These are phyloP conservation scores for Pythium chondricola DNA, from an alignment of 352 stramenopile species.

Conservation along the genomic window DNA sequence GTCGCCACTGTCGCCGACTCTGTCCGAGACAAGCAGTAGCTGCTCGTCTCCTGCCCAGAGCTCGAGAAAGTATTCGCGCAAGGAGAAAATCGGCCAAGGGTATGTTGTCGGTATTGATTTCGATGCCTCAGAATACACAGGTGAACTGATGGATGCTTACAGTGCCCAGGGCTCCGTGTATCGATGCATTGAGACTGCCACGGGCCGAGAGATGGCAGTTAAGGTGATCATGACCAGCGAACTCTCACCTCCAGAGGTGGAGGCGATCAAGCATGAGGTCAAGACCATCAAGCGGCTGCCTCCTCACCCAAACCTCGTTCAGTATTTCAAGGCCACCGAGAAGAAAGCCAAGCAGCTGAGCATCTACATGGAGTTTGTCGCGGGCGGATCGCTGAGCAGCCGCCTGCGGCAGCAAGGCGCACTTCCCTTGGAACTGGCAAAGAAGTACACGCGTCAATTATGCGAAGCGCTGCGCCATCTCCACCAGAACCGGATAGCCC, in stretches of 20 bases:
- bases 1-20: conserved; percentile 18
- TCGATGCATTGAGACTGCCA: conserved; percentile 49
- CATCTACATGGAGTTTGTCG: conserved; percentile 88
- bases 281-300: conserved; percentile 58
- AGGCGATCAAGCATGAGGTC: conserved; percentile 58
- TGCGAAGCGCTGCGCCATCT: conserved; percentile 80
- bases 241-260: conserved; percentile 37
- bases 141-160: background rate
- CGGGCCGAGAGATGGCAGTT: conserved; percentile 45
- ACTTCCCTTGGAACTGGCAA: conserved; percentile 31
- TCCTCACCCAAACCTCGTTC: conserved; percentile 47
- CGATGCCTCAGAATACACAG: no score
- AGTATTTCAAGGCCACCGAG: conserved; percentile 55
- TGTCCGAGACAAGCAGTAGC: conserved; percentile 22
- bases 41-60: conserved; percentile 13
- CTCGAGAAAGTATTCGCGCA: conserved; percentile 38
- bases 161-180: conserved; percentile 68
- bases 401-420: conserved; percentile 44
- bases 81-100: conserved; percentile 79
- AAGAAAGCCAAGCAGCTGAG: conserved; percentile 49
- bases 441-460: conserved; percentile 79
- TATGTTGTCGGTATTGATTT: conserved; percentile 19
- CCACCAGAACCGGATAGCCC: conserved; percentile 82
- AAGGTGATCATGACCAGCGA: conserved; percentile 68
- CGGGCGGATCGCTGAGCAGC: conserved; percentile 66